A percentile compares a stretch with the other conserved stretches of the same genome.
Conservation (phyloP, 129 eudicot species). For the Chrysanthemum lavandulifolium region DNA sequence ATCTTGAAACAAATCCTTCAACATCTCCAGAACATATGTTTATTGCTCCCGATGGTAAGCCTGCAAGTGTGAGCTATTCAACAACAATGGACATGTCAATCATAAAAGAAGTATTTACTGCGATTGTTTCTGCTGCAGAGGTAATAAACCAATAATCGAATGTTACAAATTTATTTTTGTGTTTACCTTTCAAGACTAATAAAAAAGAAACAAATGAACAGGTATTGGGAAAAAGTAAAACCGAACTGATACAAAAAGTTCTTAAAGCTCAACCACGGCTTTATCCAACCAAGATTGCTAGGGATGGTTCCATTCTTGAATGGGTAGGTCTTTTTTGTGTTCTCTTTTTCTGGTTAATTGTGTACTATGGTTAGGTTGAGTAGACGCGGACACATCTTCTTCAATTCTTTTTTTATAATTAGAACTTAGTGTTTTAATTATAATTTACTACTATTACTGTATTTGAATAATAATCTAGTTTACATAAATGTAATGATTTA, state of each 20-base stretch:
- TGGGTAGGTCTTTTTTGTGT: conserved; percentile 49
- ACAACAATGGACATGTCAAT: conserved; percentile 89
- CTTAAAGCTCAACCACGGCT: conserved; percentile 71
- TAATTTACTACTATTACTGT: too few relatives aligned
- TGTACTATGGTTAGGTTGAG: background rate
- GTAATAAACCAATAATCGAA: conserved; percentile 26
- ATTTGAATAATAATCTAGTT: too few relatives aligned
- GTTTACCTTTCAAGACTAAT: background rate
- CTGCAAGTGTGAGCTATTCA: conserved; percentile 93
- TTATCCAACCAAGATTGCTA: conserved; percentile 58
- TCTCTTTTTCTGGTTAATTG: background rate
- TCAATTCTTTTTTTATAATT: background rate
- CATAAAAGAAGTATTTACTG: conserved; percentile 66
- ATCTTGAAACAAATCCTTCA: conserved; percentile 87
- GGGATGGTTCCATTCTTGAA: conserved; percentile 88
- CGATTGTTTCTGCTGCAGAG: conserved; percentile 79
- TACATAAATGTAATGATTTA: too few relatives aligned
- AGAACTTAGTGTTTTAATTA: too few relatives aligned
- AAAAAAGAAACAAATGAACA: conserved; percentile 11
- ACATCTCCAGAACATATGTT: conserved; percentile 94
- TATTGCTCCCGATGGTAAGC: conserved; percentile 78
- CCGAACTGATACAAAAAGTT: conserved; percentile 55
- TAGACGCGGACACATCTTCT: background rate
- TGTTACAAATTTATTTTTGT: background rate
- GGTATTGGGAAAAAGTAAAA: conserved; percentile 67